Evolutionary conservation across 805 yeast species (phyloP), one percentile per base, ranked within the genome.

Genomic region (Candida succiphila): DNA sequence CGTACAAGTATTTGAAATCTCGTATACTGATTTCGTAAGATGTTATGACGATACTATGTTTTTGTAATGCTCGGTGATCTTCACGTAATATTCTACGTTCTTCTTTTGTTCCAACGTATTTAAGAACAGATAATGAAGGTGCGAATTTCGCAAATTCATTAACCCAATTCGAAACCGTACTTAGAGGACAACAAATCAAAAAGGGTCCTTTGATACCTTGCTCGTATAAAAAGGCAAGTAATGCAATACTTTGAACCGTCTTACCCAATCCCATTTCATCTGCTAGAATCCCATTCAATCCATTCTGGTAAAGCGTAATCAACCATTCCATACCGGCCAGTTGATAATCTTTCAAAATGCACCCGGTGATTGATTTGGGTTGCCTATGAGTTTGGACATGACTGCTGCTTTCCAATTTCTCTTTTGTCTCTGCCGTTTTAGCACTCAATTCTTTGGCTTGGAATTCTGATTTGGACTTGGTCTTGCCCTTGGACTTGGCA

Each of bases 221-320:
- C 43, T 85, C 95, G 30, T 79, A 69, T 25, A 88, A 60, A 48
- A 79, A 84, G 5, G 85, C 73, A 4, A 87, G 46, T 38, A 89
- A 65, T 0, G 95, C 71, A 35, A 89, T 85, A 28, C 92, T 79
- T 54, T 92, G 95, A 7, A 89, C 56, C 0, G 98, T 92, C 52
- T 89, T 89, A 2, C 98, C 98, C 18, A 89, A 61, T 0, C 97
- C 97, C 98, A 89, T 89, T 54, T 89, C 97, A 58, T 92, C 97
- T 1, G 97, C 97, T 16, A 92, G 60, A 24, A 92, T 88, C 2
- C 97, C 98, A 54, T 89, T 89, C 20, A 89, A 63, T 0, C 97
- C 98, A 55, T 89, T 92, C 50, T 88, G 94, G 52, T 82, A 92
- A 18, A 89, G 58, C 0, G 95, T 80, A 12, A 79, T 70, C 27